Conservation (phyloP, 495 filamentous ascomycete species). For the Podospora didyma region DNA sequence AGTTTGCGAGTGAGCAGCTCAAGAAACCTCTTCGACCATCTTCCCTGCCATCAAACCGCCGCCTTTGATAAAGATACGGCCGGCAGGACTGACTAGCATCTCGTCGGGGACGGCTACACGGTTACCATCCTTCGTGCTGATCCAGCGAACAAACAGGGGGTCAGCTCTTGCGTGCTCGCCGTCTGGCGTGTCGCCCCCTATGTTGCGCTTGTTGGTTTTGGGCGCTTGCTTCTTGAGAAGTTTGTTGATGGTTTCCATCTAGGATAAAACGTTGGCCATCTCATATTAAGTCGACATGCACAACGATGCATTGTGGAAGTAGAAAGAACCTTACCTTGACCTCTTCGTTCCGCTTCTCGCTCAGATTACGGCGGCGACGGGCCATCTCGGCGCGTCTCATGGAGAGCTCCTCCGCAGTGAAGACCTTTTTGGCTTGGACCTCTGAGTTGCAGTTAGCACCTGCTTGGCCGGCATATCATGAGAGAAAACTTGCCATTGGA, state of each 20-base stretch:
- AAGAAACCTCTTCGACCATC: conserved; percentile 42
- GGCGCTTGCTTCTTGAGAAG: conserved; percentile 93
- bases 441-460: conserved; percentile 45
- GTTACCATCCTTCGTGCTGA: conserved; percentile 66
- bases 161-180: conserved; percentile 51
- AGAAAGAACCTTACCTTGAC: conserved; percentile 73
- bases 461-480: background rate
- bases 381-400: conserved; percentile 98
- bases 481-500: conserved; percentile 55
- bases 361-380: conserved; percentile 88
- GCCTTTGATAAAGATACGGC: conserved; percentile 51
- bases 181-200: conserved; percentile 53
- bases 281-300: background rate
- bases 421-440: conserved; percentile 85
- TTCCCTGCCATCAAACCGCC: conserved; percentile 28
- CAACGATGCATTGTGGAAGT: background rate
- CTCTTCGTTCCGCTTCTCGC: conserved; percentile 96
- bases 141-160: conserved; percentile 72
- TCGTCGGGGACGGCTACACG: conserved; percentile 73
- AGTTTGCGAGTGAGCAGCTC: background rate
- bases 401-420: conserved; percentile 90
- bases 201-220: conserved; percentile 61
- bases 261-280: background rate
- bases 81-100: conserved; percentile 68
- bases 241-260: conserved; percentile 99